Evolutionary conservation across 148 eudicot species (phyloP).

Genomic region (Pouteria glomerata): DNA sequence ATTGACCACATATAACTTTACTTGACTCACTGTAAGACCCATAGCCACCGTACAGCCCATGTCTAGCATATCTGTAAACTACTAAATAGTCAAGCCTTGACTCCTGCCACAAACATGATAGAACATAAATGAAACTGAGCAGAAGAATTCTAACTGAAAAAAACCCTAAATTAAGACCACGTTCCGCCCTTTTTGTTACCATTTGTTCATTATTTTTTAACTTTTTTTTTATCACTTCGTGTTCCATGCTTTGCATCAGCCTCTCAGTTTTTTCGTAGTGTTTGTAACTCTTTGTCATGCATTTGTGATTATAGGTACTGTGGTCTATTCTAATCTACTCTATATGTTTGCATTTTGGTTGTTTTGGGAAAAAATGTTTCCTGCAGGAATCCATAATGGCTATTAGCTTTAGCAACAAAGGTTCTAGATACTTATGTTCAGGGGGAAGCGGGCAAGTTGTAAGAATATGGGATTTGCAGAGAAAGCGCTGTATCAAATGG

Average conservation of each 20-base stretch:
- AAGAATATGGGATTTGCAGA: conserved; percentile 92
- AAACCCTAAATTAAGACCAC: neutral
- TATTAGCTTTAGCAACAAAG: conserved; percentile 83
- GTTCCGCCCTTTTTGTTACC: neutral
- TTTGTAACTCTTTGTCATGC: neutral
- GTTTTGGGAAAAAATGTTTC: neutral
- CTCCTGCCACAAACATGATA: neutral
- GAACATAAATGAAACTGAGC: neutral
- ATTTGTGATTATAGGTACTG: neutral
- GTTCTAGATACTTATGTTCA: conserved; percentile 83
- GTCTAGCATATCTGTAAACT: neutral
- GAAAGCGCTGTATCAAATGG: conserved; percentile 94
- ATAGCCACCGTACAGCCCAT: neutral
- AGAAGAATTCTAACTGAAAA: neutral
- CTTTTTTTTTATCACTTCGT: too few relatives aligned
- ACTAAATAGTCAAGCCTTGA: neutral
- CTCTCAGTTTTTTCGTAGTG: neutral
- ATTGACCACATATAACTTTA: too few relatives aligned
- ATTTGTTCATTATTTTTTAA: neutral
- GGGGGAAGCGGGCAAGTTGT: conserved; percentile 92
- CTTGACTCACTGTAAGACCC: neutral
- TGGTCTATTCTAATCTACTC: neutral
- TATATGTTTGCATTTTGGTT: neutral
- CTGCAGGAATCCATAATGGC: conserved; percentile 67
- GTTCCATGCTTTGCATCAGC: neutral